Evolutionary conservation across 75 land plant species (phyloP).

Genomic region (Selaginella moellendorffii): DNA sequence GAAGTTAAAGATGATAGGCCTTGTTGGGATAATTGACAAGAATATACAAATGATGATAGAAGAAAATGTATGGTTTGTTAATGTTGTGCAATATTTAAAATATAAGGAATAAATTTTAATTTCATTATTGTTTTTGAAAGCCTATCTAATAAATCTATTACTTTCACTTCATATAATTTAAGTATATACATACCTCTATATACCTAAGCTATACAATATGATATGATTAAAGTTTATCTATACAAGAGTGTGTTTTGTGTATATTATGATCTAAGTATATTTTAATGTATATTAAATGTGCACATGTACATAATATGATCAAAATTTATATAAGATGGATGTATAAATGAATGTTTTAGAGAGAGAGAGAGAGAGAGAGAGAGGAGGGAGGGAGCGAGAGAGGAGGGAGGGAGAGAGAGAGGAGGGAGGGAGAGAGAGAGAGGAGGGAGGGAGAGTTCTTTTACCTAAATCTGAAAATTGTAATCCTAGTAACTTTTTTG

Average conservation of each 20-base stretch:
- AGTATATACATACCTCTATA: not conserved
- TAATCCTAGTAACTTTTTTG: not conserved
- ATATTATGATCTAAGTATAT: not conserved
- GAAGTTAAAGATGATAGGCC: not conserved
- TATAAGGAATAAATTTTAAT: too few relatives aligned
- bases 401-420: too few relatives aligned
- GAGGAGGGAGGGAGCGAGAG: too few relatives aligned
- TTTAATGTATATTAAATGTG: not conserved
- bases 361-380: not conserved
- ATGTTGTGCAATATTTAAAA: not conserved
- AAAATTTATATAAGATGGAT: not conserved
- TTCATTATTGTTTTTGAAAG: too few relatives aligned
- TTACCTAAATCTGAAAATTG: not conserved
- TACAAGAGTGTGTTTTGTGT: not conserved
- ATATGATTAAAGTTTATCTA: not conserved
- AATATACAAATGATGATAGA: not conserved
- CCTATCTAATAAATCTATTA: too few relatives aligned
- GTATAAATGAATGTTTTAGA: not conserved
- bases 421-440: too few relatives aligned
- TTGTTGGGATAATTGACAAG: not conserved
- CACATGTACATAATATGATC: not conserved
- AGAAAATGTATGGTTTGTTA: not conserved
- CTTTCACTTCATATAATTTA: too few relatives aligned
- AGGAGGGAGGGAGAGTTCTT: not conserved
- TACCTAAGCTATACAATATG: not conserved